Evolutionary conservation across 371 early-diverging fungal species (phyloP), one percentile per base, ranked within the genome.

Genomic region (Phascolomyces articulosus): DNA sequence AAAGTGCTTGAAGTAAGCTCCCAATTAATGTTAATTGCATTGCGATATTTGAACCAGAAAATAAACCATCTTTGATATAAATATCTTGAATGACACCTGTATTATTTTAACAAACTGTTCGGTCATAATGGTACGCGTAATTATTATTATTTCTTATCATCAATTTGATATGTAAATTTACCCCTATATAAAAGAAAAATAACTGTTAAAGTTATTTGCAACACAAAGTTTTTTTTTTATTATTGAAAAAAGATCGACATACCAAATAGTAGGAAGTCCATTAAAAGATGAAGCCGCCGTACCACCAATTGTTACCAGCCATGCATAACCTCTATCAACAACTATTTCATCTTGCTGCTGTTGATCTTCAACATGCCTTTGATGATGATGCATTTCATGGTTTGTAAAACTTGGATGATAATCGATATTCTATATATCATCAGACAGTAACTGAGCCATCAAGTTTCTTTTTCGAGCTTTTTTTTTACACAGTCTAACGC

Each of bases 81-180:
- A 55, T 29, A 34, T 49, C 60, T 51, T 51, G 47, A n/a, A 47
- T 47, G 13, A 47, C 47, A 47, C 47, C 47, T 47, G n/a, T 18
- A 47, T 13, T 20, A 47, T 7, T 47, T 7, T 13, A n/a, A n/a
- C 47, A 47, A 47, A 47, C 47, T 6, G n/a, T n/a, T n/a, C n/a
- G n/a, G n/a, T n/a, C n/a, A n/a, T n/a, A n/a, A n/a, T n/a, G n/a
- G n/a, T n/a, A n/a, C n/a, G n/a, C n/a, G n/a, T n/a, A n/a, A n/a
- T n/a, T n/a, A n/a, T n/a, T n/a, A n/a, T n/a, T n/a, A n/a, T n/a
- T n/a, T n/a, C n/a, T n/a, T n/a, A n/a, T n/a, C n/a, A n/a, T n/a
- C n/a, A n/a, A n/a, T n/a, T n/a, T n/a, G n/a, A n/a, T n/a, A n/a
- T n/a, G n/a, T n/a, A n/a, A n/a, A n/a, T n/a, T 47, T 47, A 47